Percentiles rank a stretch among this genome's conserved stretches.
These are phyloP conservation scores for Metschnikowia arizonensis DNA, from an alignment of 805 yeast species.

Conservation along the genomic window DNA sequence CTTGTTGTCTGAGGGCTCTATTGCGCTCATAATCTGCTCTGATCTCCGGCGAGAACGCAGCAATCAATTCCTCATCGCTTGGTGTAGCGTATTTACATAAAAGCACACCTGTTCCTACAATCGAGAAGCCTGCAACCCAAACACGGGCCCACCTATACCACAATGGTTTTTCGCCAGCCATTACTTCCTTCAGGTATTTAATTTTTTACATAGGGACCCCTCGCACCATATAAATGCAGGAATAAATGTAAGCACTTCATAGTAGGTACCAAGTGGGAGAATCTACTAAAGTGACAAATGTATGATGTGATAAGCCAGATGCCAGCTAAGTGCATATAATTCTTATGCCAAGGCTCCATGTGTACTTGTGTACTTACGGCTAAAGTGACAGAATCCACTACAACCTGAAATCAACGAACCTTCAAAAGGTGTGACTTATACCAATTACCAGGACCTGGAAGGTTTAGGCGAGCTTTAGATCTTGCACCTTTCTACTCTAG, in stretches of 20 bases:
- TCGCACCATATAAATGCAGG: constrained; percentile 3
- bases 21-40: constrained; percentile 69
- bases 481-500: neutral
- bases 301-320: too few relatives aligned
- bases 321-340: neutral
- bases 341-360: neutral
- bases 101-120: constrained; percentile 69
- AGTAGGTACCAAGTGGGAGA: neutral
- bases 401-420: neutral
- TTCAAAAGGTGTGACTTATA: neutral
- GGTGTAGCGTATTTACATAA: constrained; percentile 76
- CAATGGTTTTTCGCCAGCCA: constrained; percentile 19
- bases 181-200: neutral
- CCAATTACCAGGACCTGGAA: neutral
- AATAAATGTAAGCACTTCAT: neutral
- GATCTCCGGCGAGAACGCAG: constrained; percentile 76
- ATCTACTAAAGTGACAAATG: neutral
- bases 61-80: constrained; percentile 73
- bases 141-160: constrained; percentile 61
- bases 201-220: neutral
- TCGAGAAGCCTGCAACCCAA: constrained; percentile 56
- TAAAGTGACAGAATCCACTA: neutral
- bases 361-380: neutral
- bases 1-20: constrained; percentile 56
- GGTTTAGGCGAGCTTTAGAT: neutral